Conservation (phyloP, 352 stramenopile genomes). For the Phytopythium boreale region DNA sequence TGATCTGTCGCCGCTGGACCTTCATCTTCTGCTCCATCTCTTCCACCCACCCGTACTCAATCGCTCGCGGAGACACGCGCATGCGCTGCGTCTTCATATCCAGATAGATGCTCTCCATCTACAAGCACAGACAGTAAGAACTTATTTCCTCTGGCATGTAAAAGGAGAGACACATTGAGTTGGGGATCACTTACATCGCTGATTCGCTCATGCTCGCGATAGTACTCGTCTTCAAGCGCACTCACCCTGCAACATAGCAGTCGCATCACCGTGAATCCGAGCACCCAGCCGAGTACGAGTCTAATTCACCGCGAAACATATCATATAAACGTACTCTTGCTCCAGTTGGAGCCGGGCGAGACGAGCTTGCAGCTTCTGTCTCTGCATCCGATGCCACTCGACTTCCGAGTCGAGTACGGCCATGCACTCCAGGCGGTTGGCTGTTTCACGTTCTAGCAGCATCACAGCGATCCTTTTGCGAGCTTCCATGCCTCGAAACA, state of each 20-base stretch:
- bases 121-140: background rate
- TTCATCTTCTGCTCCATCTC: conserved; percentile 81
- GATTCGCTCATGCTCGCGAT: conserved; percentile 50
- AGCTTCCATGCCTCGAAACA: conserved; percentile 61
- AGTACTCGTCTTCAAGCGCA: conserved; percentile 67
- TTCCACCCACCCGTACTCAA: conserved; percentile 80
- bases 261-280: background rate
- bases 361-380: conserved; percentile 49
- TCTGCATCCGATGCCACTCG: conserved; percentile 57
- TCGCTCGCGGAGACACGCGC: conserved; percentile 68
- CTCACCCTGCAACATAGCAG: conserved; percentile 30
- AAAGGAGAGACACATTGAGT: too few relatives aligned
- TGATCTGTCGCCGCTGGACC: conserved; percentile 54
- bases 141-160: background rate
- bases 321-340: conserved; percentile 32
- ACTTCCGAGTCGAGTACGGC: conserved; percentile 63
- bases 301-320: too few relatives aligned
- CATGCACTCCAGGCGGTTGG: conserved; percentile 69
- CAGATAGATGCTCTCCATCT: conserved; percentile 80
- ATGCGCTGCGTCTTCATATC: conserved; percentile 79
- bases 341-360: conserved; percentile 54
- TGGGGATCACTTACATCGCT: conserved; percentile 47
- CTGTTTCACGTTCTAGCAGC: conserved; percentile 55
- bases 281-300: too few relatives aligned
- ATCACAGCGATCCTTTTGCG: conserved; percentile 31